Evolutionary conservation across 108 stramenopile species (phyloP), one percentile per base, ranked within the genome.

Genomic region (Hondaea fermentalgiana): DNA sequence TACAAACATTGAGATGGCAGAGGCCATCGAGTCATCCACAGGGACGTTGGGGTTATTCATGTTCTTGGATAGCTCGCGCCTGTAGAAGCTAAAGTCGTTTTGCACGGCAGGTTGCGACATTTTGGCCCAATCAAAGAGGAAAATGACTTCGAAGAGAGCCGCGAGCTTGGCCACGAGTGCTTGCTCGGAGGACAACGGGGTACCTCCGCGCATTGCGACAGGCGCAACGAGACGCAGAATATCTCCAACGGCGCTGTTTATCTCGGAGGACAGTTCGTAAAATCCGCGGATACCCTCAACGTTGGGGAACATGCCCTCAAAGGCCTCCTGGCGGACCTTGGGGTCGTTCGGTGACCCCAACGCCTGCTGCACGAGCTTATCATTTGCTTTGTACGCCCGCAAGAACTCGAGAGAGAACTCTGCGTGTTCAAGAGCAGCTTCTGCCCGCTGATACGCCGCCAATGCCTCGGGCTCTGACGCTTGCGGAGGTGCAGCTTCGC

Each of bases 241-340:
- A 12, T 83, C 51, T 6, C 51, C 45, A 0, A 83, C 23, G 1
- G 76, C 76, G 6, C 23, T 45, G 23, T 83, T 23, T 3, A 83
- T 53, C 45, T 83, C 28, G n/a, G 45, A 23, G n/a, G 76, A 83
- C 1, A 83, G 76, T 16, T 47, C 76, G 5, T 53, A 83, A 45
- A 83, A 83, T 21, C 49, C 45, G 49, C 51, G 45, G 4, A 83
- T 83, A 28, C 19, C 76, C n/a, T 53, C 51, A 0, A 83, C 76
- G 51, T 83, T 83, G 25, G 76, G 76, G 23, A 83, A 83, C 76
- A 83, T 83, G 23, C 49, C 76, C 76, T 83, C 51, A 23, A 83
- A 83, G 76, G 76, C 45, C 23, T 83, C 76, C 76, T 83, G 76
- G 19, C 76, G 45, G 3, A 83, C 28, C 28, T 83, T 47, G 12